Evolutionary conservation across 768 basidiomycete species (phyloP).

Genomic region (Asterophora lycoperdoides): DNA sequence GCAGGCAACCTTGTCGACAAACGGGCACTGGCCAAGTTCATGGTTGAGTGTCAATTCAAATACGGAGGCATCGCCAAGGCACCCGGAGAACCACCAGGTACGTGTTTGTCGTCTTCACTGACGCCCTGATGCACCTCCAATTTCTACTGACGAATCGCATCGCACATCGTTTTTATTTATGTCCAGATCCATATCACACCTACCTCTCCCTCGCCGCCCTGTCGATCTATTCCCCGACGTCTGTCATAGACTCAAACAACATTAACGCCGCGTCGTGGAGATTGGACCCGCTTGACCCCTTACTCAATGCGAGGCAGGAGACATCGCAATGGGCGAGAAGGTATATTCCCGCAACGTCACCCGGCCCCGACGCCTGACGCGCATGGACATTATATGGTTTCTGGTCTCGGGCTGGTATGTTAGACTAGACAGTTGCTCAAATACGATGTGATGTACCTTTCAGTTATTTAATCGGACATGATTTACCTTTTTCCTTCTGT

Average conservation of each 20-base stretch:
- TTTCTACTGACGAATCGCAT: too few species aligned
- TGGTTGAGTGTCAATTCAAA: constrained; percentile 78
- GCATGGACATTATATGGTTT: neutral
- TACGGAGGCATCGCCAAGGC: constrained; percentile 88
- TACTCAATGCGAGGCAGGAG: constrained; percentile 64
- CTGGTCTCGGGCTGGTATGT: neutral
- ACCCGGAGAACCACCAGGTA: constrained; percentile 77
- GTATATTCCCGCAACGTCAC: constrained; percentile 39
- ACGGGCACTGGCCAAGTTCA: constrained; percentile 53
- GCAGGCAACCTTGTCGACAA: constrained; percentile 54
- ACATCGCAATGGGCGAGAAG: constrained; percentile 66
- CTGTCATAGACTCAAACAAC: constrained; percentile 28
- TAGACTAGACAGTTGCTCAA: neutral
- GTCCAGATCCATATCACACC: constrained; percentile 88
- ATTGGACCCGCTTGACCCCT: constrained; percentile 58
- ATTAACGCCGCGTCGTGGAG: constrained; percentile 42
- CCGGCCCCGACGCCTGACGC: too few species aligned
- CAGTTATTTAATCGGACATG: constrained; percentile 2
- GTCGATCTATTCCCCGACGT: constrained; percentile 59
- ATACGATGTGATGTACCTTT: neutral
- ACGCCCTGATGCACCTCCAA: neutral
- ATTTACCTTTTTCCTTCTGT: too few species aligned
- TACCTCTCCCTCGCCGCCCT: constrained; percentile 85
- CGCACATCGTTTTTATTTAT: too few species aligned
- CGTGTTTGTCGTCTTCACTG: neutral